Percentiles rank a stretch among this genome's conserved stretches.
Conservation (phyloP, 306 rosid genomes). For the Aeschynomene evenia region DNA sequence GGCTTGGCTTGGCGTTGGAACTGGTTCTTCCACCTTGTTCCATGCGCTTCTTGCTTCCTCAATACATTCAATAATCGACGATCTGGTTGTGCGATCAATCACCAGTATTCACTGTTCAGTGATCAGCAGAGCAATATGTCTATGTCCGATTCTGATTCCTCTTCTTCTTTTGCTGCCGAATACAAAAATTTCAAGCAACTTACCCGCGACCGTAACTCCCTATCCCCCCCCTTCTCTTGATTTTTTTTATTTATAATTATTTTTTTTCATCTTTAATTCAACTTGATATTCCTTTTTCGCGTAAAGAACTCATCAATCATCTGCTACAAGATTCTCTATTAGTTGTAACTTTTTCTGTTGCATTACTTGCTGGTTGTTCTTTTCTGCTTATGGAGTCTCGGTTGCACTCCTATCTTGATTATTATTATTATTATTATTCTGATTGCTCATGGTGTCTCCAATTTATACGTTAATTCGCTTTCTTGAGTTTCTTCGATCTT, state of each 20-base stretch:
- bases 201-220: slow-evolving; percentile 46
- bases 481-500: background rate
- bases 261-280: background rate
- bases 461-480: background rate
- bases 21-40: background rate
- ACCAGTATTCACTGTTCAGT: background rate
- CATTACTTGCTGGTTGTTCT: background rate
- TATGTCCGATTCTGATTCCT: slow-evolving; percentile 47
- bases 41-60: background rate
- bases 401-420: background rate
- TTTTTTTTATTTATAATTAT: no score
- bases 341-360: background rate
- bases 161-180: slow-evolving; percentile 38
- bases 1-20: background rate
- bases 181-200: slow-evolving; percentile 39
- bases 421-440: background rate
- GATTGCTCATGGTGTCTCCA: background rate
- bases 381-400: background rate
- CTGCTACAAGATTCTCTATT: background rate
- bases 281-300: background rate
- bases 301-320: background rate
- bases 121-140: slow-evolving; percentile 31
- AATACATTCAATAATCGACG: slow-evolving; percentile 3
- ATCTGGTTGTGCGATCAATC: slow-evolving; percentile 30
- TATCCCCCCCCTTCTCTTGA: background rate